Base-by-base conservation (phyloP, 371 early-diverging fungal genomes). In the Mortierella sp. region DNA sequence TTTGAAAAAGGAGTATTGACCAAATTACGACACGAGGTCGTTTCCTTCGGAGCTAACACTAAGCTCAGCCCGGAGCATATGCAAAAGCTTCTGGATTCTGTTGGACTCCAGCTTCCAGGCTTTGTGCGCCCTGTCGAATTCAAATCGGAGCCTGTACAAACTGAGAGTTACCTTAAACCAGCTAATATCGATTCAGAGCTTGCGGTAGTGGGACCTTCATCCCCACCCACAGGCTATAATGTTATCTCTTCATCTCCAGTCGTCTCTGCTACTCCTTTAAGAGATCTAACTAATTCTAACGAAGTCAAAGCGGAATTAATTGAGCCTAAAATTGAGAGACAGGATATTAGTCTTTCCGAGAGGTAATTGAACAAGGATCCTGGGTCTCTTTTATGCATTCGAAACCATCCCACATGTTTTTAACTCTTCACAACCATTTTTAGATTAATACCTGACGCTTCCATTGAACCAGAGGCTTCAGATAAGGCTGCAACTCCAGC, bases 11-110 rank as follows among this genome's bases (percentile, higher is more conserved):
- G 72, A 13, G 63, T 64, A 10, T 60, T 72, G 37, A 68, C 53
- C 37, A 66, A 80, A 59, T 64, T 75, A 64, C 64, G 72, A n/a
- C 76, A 83, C 28, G 80, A 80, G n/a, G 54, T 70, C 2, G 66
- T 83, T 1, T 51, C 68, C 2, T 70, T 62, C 22, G 65, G 70
- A 12, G 49, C 34, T 28, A 60, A 70, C 29, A n/a, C 68, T 51
- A 62, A 70, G 29, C 37, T 79, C 15, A 57, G 51, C 8, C 60
- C 65, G 1, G 70, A 76, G 49, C 61, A 71, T 4, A 68, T 75
- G 28, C 45, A 68, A 9, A 57, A 22, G 2, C 73, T 83, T 60
- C 68, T 67, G 3, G 64, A 64, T 17, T 71, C 70, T 0, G 40
- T 83, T 34, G 72, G 72, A 12, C 26, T 78, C 7, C 26, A 43